phyloP scores from a whole-genome alignment of 2,329 filamentous ascomycete genomes.

The Tolypocladium amazonense region DNA sequence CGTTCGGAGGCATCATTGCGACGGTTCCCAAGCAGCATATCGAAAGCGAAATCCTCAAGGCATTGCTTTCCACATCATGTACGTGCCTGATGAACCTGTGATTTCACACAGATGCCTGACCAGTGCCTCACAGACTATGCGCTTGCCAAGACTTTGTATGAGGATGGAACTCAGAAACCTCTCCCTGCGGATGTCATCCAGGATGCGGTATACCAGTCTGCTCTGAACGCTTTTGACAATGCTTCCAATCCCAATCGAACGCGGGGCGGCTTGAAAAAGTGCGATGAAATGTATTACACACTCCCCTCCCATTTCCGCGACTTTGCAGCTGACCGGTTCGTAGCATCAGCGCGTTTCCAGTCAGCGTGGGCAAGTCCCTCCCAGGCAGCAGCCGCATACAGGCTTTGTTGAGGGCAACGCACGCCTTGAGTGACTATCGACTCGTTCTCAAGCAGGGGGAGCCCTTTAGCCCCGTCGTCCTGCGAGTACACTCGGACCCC shows the following conservation, averaged over 20 bases:
- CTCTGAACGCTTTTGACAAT: conserved; percentile 66
- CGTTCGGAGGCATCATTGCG: conserved; percentile 52
- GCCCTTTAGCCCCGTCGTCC: conserved; percentile 66
- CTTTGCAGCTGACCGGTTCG: neutral
- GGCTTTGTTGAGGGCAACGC: conserved; percentile 60
- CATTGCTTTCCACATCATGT: conserved; percentile 52
- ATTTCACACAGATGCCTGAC: neutral
- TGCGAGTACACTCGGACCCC: conserved; percentile 68
- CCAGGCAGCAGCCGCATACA: conserved; percentile 44
- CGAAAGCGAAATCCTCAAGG: conserved; percentile 62
- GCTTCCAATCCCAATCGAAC: conserved; percentile 72
- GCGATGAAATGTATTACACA: conserved; percentile 53
- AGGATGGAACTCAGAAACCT: conserved; percentile 36
- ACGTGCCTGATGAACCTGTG: conserved; percentile 20
- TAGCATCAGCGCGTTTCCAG: conserved; percentile 54
- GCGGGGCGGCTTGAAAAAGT: conserved; percentile 67
- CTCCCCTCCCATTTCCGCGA: conserved; percentile 12
- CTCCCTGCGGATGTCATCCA: conserved; percentile 42
- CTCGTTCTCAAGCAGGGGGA: conserved; percentile 71
- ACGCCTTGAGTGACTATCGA: conserved; percentile 65
- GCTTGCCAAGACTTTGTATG: conserved; percentile 53
- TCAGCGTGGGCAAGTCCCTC: conserved; percentile 40
- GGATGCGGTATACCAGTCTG: conserved; percentile 49
- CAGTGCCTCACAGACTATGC: conserved; percentile 38
- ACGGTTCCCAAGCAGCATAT: conserved; percentile 49